Evolutionary conservation across 2,329 filamentous ascomycete species (phyloP).

Genomic region (Colletotrichum sp.): DNA sequence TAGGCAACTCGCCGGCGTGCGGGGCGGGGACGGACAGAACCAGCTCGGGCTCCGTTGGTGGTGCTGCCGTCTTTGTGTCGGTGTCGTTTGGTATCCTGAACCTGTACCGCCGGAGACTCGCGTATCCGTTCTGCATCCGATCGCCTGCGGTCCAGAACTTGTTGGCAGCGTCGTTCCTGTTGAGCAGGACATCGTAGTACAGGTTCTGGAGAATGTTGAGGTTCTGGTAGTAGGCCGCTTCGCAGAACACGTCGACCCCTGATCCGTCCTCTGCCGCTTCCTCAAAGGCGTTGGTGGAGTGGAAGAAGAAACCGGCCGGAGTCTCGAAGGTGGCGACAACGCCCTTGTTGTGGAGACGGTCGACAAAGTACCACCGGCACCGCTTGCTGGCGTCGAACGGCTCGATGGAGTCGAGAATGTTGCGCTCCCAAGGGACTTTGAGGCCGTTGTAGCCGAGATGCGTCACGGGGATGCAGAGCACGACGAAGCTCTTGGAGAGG

Average conservation of each 20-base stretch:
- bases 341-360: conserved; percentile 65
- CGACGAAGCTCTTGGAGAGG: conserved; percentile 71
- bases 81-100: conserved; percentile 38
- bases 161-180: conserved; percentile 50
- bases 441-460: conserved; percentile 63
- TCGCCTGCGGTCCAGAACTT: conserved; percentile 47
- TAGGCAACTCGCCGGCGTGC: conserved; percentile 67
- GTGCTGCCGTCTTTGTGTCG: conserved; percentile 2
- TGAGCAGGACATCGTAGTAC: conserved; percentile 72
- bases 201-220: conserved; percentile 68
- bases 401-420: conserved; percentile 71
- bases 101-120: conserved; percentile 47
- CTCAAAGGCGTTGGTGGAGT: conserved; percentile 80
- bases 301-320: conserved; percentile 77
- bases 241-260: conserved; percentile 62
- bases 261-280: conserved; percentile 46
- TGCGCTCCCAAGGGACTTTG: conserved; percentile 67
- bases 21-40: conserved; percentile 48
- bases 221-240: conserved; percentile 68
- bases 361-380: conserved; percentile 76
- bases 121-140: conserved; percentile 37
- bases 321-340: conserved; percentile 73
- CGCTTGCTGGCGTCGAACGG: conserved; percentile 62
- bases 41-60: conserved; percentile 1
- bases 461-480: conserved; percentile 75